These are phyloP conservation scores for Claviceps citrina DNA, from an alignment of 2,329 filamentous ascomycete genomes.

Conservation along the genomic window DNA sequence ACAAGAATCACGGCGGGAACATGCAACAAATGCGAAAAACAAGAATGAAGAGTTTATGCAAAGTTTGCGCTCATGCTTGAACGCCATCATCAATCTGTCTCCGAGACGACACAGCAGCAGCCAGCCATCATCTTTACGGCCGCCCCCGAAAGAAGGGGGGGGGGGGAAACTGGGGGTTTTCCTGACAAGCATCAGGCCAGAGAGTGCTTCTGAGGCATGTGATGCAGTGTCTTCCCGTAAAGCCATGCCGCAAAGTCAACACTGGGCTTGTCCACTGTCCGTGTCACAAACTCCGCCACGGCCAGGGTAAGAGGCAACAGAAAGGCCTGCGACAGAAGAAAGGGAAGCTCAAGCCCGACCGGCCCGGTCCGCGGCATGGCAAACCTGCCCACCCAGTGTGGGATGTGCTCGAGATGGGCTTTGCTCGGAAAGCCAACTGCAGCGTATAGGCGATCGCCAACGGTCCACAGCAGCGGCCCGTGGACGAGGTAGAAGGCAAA, in stretches of 20 bases:
- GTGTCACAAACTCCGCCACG: conserved; percentile 40
- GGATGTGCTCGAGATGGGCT: conserved; percentile 33
- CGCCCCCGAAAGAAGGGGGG: no score
- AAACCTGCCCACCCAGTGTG: conserved; percentile 41
- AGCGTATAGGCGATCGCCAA: conserved; percentile 49
- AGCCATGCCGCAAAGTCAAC: conserved; percentile 42
- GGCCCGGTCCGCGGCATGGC: conserved; percentile 40
- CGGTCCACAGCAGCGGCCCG: conserved; percentile 41
- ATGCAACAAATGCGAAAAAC: no score
- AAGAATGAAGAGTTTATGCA: no score
- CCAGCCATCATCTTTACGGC: no score
- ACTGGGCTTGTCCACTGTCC: conserved; percentile 42
- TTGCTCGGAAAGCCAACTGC: conserved; percentile 40
- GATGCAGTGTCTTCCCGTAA: conserved; percentile 30
- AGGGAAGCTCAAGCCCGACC: conserved; percentile 44
- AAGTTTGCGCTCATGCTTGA: no score
- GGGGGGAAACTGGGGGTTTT: no score
- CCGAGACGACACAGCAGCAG: no score
- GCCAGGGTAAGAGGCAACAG: conserved; percentile 44
- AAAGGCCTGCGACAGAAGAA: conserved; percentile 43
- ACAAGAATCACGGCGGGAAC: no score
- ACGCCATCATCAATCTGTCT: no score
- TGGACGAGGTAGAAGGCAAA: conserved; percentile 51
- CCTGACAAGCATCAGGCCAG: neutral
- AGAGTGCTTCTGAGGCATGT: conserved; percentile 1